Evolutionary conservation across 2,329 filamentous ascomycete species (phyloP).

Genomic region (Shiraia bambusicola): DNA sequence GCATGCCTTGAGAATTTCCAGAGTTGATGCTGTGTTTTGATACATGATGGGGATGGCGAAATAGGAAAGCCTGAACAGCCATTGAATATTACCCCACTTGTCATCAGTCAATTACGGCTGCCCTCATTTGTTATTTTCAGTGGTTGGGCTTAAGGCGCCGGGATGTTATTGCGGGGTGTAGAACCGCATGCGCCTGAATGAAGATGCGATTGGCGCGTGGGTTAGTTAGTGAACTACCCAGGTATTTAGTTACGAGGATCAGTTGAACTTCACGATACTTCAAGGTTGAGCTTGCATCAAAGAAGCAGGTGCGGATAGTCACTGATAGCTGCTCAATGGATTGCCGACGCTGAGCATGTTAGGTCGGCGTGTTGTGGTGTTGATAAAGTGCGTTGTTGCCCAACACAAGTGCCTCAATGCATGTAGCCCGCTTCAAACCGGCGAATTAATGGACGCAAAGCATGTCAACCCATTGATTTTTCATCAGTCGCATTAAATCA

Average conservation of each 20-base stretch:
- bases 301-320: no score
- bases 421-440: no score
- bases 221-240: neutral
- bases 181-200: neutral
- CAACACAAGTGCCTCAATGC: neutral
- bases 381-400: neutral
- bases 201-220: constrained; percentile 1
- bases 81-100: neutral
- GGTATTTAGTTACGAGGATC: neutral
- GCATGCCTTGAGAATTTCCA: neutral
- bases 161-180: neutral
- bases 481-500: no score
- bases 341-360: no score
- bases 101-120: neutral
- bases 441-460: no score
- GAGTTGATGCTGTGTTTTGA: no score
- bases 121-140: neutral
- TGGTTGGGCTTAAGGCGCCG: neutral
- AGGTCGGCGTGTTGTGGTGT: neutral
- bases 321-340: no score
- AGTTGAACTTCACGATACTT: neutral
- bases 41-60: no score
- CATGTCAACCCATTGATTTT: no score
- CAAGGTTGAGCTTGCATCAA: no score
- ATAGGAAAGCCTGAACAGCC: no score